These are phyloP conservation scores for Penicillium concentricum DNA, from an alignment of 2,329 filamentous ascomycete species.

Conservation along the genomic window DNA sequence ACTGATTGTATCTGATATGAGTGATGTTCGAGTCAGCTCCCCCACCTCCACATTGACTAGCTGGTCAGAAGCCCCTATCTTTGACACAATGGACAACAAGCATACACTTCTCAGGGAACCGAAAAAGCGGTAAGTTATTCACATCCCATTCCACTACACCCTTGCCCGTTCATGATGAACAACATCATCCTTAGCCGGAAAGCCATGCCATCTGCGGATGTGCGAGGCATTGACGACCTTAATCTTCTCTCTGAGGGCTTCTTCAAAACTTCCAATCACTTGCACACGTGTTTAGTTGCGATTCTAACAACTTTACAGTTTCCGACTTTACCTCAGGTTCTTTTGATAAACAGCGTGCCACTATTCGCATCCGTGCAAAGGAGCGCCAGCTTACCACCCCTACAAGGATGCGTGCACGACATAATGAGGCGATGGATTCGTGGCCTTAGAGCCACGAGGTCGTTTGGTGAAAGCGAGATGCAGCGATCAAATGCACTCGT, in stretches of 20 bases:
- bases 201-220: constrained; percentile 45
- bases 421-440: not conserved
- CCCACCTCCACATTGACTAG: not conserved
- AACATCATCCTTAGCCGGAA: constrained; percentile 91
- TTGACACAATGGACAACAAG: not conserved
- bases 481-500: too few relatives aligned
- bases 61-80: not conserved
- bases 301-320: not conserved
- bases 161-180: constrained; percentile 70
- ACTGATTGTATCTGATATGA: constrained; percentile 21
- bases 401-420: not conserved
- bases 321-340: not conserved
- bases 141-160: not conserved
- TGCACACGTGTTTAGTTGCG: not conserved
- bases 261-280: not conserved
- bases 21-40: not conserved
- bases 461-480: not conserved
- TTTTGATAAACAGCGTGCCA: not conserved
- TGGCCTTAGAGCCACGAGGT: not conserved
- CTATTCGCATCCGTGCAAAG: not conserved
- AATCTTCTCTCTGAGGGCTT: constrained; percentile 48
- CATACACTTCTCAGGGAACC: too few relatives aligned
- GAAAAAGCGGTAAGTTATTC: constrained; percentile 12
- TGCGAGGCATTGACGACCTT: constrained; percentile 43
- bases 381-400: too few relatives aligned